phyloP scores from a whole-genome alignment of 805 yeast species.

The Soucietia sequanensis region DNA sequence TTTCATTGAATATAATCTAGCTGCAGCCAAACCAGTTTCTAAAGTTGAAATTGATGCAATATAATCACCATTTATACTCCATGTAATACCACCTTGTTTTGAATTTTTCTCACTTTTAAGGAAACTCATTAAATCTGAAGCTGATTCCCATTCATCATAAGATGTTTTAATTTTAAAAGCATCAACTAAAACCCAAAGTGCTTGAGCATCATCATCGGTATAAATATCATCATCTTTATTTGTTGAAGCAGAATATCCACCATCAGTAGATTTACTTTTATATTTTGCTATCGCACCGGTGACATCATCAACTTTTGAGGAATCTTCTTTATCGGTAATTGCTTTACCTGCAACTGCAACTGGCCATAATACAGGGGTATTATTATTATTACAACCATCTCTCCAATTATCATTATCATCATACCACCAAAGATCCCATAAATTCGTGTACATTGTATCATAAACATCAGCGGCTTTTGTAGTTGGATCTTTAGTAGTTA shows the following conservation, averaged over 20 bases:
- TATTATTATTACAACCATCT: slow-evolving; percentile 11
- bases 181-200: slow-evolving; percentile 18
- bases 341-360: slow-evolving; percentile 24
- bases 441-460: slow-evolving; percentile 6
- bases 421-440: slow-evolving; percentile 13
- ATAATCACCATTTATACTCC: slow-evolving; percentile 16
- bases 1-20: slow-evolving; percentile 10
- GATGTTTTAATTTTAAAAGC: slow-evolving; percentile 6
- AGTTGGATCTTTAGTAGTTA: slow-evolving; percentile 12
- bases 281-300: slow-evolving; percentile 12
- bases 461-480: slow-evolving; percentile 12
- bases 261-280: slow-evolving; percentile 7
- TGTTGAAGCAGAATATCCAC: slow-evolving; percentile 21
- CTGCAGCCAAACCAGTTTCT: slow-evolving; percentile 24
- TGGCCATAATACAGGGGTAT: slow-evolving; percentile 20
- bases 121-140: slow-evolving; percentile 60
- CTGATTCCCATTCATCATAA: slow-evolving; percentile 5
- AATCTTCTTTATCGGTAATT: slow-evolving; percentile 9
- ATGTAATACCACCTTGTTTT: slow-evolving; percentile 35
- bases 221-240: slow-evolving; percentile 20
- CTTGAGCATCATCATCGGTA: slow-evolving; percentile 27
- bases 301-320: slow-evolving; percentile 5
- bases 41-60: slow-evolving; percentile 24
- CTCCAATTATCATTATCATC: slow-evolving; percentile 10
- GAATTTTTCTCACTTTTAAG: slow-evolving; percentile 72